These are phyloP conservation scores for Nannochloropsis oceanica DNA, from an alignment of 108 stramenopile species.

Conservation along the genomic window DNA sequence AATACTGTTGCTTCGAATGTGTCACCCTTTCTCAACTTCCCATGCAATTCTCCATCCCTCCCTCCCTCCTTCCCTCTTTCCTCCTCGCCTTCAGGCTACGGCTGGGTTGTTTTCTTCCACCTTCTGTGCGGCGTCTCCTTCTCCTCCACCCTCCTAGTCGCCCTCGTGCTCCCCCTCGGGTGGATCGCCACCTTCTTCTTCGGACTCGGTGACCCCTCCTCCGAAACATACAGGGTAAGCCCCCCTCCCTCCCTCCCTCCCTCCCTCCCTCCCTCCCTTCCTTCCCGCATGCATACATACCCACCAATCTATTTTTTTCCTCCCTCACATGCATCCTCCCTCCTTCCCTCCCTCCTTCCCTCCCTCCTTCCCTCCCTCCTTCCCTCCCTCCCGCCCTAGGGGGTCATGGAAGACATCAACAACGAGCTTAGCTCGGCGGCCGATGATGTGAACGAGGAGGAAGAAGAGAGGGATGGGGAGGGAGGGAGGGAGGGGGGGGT, in stretches of 20 bases:
- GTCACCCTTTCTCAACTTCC: not conserved
- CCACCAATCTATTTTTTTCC: not conserved
- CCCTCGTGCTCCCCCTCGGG: conserved; percentile 6
- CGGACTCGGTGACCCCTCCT: conserved; percentile 1
- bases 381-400: not conserved
- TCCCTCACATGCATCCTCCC: not conserved
- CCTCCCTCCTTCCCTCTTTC: not conserved
- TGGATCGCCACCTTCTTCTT: conserved; percentile 23
- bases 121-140: conserved; percentile 3
- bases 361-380: not conserved
- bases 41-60: not conserved
- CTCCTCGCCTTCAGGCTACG: not conserved
- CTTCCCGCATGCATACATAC: no score
- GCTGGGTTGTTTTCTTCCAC: conserved; percentile 14
- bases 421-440: not conserved
- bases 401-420: not conserved
- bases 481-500: not conserved
- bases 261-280: not conserved
- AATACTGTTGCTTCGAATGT: not conserved
- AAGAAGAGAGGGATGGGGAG: not conserved
- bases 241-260: not conserved
- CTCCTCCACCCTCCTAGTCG: conserved; percentile 24
- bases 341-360: not conserved
- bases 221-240: not conserved
- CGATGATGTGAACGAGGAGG: not conserved